Conservation (phyloP, 805 yeast species). For the Candida germanica region DNA sequence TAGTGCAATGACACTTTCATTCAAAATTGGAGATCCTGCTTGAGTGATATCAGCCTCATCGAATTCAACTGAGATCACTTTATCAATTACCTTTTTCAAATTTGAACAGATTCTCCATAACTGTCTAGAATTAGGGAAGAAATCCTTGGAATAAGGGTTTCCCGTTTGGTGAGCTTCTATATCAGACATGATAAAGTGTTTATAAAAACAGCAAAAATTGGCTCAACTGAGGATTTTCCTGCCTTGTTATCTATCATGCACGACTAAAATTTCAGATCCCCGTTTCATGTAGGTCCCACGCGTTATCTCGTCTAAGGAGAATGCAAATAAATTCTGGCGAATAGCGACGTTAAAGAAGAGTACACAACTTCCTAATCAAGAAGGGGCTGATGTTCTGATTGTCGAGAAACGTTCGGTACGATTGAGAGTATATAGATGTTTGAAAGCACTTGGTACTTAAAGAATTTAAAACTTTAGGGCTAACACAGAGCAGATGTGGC, state of each 20-base stretch:
- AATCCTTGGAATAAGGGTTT: slow-evolving; percentile 15
- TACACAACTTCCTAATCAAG: too few relatives aligned
- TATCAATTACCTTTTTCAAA: slow-evolving; percentile 69
- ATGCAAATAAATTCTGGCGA: too few relatives aligned
- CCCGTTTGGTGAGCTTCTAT: slow-evolving; percentile 1
- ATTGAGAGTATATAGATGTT: too few relatives aligned
- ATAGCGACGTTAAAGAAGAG: too few relatives aligned
- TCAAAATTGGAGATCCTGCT: slow-evolving; percentile 59
- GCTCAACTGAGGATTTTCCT: too few relatives aligned
- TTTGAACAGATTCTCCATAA: slow-evolving; percentile 67
- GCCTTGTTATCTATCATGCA: too few relatives aligned
- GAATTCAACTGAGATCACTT: slow-evolving; percentile 64
- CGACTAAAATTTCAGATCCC: background rate
- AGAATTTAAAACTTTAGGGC: too few relatives aligned
- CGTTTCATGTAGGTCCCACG: background rate
- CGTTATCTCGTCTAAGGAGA: background rate
- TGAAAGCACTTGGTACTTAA: too few relatives aligned
- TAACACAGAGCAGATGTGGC: too few relatives aligned
- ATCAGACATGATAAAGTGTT: slow-evolving; percentile 1
- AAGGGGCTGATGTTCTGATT: too few relatives aligned
- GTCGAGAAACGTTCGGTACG: too few relatives aligned
- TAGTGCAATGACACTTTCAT: slow-evolving; percentile 53
- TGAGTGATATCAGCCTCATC: slow-evolving; percentile 46
- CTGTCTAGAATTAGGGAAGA: slow-evolving; percentile 63
- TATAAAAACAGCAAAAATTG: too few relatives aligned